Percentiles rank a stretch among this genome's conserved stretches.
Evolutionary conservation across 2,329 filamentous ascomycete species (phyloP).

Genomic region (Amylocarpus encephaloides): DNA sequence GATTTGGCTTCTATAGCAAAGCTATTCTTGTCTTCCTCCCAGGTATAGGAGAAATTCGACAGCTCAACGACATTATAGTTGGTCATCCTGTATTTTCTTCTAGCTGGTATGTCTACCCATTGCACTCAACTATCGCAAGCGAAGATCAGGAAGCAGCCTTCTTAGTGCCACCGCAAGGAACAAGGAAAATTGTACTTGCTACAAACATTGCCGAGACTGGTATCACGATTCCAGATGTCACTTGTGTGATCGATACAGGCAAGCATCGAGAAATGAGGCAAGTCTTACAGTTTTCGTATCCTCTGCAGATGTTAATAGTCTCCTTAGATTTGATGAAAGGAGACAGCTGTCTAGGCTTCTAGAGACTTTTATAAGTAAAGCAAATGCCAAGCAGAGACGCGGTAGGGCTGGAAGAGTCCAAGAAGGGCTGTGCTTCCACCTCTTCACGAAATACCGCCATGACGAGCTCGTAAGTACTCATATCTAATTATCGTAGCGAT

Average conservation of each 20-base stretch:
- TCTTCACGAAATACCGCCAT: constrained; percentile 87
- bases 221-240: constrained; percentile 97
- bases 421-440: constrained; percentile 88
- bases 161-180: constrained; percentile 70
- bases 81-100: constrained; percentile 69
- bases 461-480: constrained; percentile 50
- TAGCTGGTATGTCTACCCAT: constrained; percentile 78
- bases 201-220: constrained; percentile 98
- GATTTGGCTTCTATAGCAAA: constrained; percentile 69
- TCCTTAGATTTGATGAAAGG: constrained; percentile 68
- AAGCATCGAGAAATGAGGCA: constrained; percentile 92
- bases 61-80: constrained; percentile 76
- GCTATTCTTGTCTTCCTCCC: constrained; percentile 93
- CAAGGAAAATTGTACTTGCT: constrained; percentile 88
- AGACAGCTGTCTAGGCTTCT: constrained; percentile 84
- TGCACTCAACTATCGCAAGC: constrained; percentile 92
- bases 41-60: constrained; percentile 86
- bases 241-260: constrained; percentile 91
- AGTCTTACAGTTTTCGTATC: background rate
- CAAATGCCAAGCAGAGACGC: constrained; percentile 91
- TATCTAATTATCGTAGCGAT: background rate
- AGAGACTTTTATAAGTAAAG: constrained; percentile 90
- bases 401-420: constrained; percentile 94
- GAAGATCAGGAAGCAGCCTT: constrained; percentile 97
- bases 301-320: constrained; percentile 5